Percentiles rank a stretch among this genome's conserved stretches.
phyloP scores from a whole-genome alignment of 768 basidiomycete species.

The Zangia roseola region DNA sequence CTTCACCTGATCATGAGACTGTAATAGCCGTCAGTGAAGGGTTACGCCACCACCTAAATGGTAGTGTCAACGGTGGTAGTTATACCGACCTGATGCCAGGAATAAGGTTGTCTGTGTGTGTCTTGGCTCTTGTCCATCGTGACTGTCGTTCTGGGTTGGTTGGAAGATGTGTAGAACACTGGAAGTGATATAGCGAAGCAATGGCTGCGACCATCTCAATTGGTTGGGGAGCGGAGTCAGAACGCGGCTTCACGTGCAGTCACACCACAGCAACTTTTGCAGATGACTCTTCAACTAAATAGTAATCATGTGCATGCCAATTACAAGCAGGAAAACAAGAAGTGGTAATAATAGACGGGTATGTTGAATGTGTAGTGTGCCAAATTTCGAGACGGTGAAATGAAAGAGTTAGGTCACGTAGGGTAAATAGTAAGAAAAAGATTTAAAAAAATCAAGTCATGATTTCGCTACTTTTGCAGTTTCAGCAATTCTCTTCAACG shows the following conservation, averaged over 20 bases:
- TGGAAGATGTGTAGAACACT: conserved; percentile 10
- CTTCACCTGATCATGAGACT: conserved; percentile 85
- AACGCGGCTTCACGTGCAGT: conserved; percentile 31
- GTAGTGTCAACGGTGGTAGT: not conserved
- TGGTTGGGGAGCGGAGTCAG: conserved; percentile 34
- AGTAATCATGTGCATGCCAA: conserved; percentile 23
- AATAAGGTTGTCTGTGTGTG: conserved; percentile 50
- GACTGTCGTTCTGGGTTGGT: conserved; percentile 11
- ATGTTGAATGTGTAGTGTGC: conserved; percentile 23
- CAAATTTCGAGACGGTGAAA: conserved; percentile 7
- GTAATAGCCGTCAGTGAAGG: conserved; percentile 12
- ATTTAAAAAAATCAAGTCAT: conserved; percentile 13
- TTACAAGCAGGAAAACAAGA: conserved; percentile 25
- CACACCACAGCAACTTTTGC: conserved; percentile 3
- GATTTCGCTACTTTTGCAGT: conserved; percentile 36
- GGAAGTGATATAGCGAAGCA: conserved; percentile 7
- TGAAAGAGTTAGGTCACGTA: conserved; percentile 7
- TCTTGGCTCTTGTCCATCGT: conserved; percentile 28
- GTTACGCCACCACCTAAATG: conserved; percentile 17
- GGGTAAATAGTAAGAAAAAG: conserved; percentile 10
- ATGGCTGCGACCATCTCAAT: conserved; percentile 23
- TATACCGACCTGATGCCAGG: conserved; percentile 79
- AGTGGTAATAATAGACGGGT: conserved; percentile 22
- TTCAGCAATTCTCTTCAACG: conserved; percentile 70
- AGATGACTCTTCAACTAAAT: conserved; percentile 13